Evolutionary conservation across 2,329 filamentous ascomycete genomes (phyloP).

Genomic region (Phaeosphaeria sp.): DNA sequence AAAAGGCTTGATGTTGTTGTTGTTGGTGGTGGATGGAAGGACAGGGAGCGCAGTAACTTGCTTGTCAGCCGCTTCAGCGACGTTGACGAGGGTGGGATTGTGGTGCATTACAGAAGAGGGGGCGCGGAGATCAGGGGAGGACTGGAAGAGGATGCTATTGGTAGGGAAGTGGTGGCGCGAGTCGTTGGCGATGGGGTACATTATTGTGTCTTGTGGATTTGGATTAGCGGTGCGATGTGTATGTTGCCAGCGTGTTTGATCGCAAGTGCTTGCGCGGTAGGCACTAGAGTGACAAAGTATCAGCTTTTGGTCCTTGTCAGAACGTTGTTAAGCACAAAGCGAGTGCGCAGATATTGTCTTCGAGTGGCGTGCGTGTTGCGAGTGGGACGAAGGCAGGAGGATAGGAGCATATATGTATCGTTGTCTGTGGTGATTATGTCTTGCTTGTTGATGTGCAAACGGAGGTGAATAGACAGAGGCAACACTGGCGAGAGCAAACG

Average conservation of each 20-base stretch:
- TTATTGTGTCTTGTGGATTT: background rate
- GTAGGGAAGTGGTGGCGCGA: conserved; percentile 19
- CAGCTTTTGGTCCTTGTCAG: background rate
- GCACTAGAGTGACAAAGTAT: background rate
- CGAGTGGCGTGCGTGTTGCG: background rate
- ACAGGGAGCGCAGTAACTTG: conserved; percentile 17
- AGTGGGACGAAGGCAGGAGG: background rate
- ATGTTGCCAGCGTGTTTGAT: background rate
- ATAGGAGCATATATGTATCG: background rate
- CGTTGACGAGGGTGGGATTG: conserved; percentile 9
- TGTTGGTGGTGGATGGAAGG: background rate
- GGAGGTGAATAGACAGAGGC: background rate
- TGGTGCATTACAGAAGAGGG: background rate
- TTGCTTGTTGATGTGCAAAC: conserved; percentile 4
- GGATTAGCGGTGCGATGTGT: background rate
- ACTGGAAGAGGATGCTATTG: conserved; percentile 13
- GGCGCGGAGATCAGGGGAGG: background rate
- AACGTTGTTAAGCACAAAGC: background rate
- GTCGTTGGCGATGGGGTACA: background rate
- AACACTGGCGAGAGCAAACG: background rate
- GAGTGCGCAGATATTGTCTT: background rate
- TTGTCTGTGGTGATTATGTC: background rate
- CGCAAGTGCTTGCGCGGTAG: background rate
- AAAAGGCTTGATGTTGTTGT: background rate
- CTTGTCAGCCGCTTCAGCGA: conserved; percentile 13